Evolutionary conservation across 345 rosid species (phyloP), one percentile per base, ranked within the genome.

Genomic region (Kandelia obovata): DNA sequence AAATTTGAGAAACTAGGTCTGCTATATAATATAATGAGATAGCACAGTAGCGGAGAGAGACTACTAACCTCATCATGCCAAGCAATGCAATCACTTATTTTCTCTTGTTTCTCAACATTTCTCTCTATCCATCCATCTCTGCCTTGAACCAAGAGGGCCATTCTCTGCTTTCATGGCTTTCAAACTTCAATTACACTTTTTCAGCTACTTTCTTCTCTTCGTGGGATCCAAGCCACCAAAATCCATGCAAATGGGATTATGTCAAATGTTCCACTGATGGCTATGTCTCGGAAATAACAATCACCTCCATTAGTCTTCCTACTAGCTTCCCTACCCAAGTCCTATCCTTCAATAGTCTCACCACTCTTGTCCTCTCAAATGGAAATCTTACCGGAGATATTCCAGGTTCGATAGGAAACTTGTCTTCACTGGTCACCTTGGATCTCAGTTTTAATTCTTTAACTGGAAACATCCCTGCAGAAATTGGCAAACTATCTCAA

Each of bases 71-170:
- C 77, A 79, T 77, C 79, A 86, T 83, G 85, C 81, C 87, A 78
- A 77, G 81, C 77, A 83, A 77, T 71, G 79, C 68, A 71, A 75
- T 85, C 59, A 74, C 78, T 58, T 56, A 74, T 78, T 64, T 84
- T 46, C 73, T 86, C 75, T 70, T 88, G 77, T 69, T 84, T 25
- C 77, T 86, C 46, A 78, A 74, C 58, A 60, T 85, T 72, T 75
- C 75, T 61, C 71, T 83, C 56, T 73, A 81, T 70, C 80, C 87
- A 39, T 62, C 85, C 67, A 71, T 72, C 53, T 78, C 81, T 61
- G 82, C 86, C 21, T 65, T 86, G 82, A 89, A 86, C 75, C 86
- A 82, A 61, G 95, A 89, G 85, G 95, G 91, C n/a, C 79, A 65
- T 39, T 81, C 86, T 39, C 82, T 89, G 2, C 87, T 84, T 67